Conservation (phyloP, 495 filamentous ascomycete species). For the Haplographium delicatum region DNA sequence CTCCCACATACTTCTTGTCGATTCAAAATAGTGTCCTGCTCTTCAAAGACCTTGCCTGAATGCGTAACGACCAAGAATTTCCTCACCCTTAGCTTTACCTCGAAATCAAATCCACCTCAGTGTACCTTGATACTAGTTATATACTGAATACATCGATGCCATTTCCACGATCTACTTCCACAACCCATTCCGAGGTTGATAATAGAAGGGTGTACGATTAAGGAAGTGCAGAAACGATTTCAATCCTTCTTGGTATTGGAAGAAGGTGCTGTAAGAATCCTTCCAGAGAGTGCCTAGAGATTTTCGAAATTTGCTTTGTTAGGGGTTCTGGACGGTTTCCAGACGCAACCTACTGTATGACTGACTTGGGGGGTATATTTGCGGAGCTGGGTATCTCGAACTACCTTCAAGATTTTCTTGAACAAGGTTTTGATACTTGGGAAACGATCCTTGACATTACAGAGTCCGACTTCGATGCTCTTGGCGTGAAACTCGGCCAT, state of each 20-base stretch:
- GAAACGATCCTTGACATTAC: conserved; percentile 74
- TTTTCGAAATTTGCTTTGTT: no score
- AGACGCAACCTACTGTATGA: conserved; percentile 41
- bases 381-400: conserved; percentile 67
- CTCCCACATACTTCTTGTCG: no score
- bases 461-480: conserved; percentile 66
- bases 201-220: background rate
- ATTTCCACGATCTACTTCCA: background rate
- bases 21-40: no score
- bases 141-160: conserved; percentile 7
- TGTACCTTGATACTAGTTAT: background rate
- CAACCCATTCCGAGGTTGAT: background rate
- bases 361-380: conserved; percentile 53
- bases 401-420: conserved; percentile 62
- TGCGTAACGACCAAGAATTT: background rate
- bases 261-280: no score
- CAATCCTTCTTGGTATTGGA: no score
- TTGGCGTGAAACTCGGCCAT: conserved; percentile 74
- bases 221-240: background rate
- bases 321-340: conserved; percentile 27
- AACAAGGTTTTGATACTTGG: conserved; percentile 78
- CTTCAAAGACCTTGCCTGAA: no score
- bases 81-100: no score
- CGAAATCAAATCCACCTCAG: background rate
- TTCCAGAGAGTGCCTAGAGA: no score